Evolutionary conservation across 1,139 yeast species (phyloP).

Genomic region (Protomyces lactucae-debilis): DNA sequence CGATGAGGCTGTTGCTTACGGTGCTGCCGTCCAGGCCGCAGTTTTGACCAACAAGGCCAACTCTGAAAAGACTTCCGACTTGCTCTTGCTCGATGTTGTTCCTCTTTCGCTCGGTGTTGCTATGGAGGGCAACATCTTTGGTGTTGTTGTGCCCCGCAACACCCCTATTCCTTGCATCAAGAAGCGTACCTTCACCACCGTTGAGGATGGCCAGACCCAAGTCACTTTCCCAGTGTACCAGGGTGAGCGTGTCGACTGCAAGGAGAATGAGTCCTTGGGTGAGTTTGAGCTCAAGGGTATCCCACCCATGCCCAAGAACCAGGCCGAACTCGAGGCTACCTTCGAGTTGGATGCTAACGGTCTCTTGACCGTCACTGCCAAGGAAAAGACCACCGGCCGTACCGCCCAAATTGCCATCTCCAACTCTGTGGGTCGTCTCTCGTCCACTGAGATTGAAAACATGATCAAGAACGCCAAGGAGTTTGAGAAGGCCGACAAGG

Average conservation of each 20-base stretch:
- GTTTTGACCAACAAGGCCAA: conserved; percentile 97
- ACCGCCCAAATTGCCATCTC: conserved; percentile 99
- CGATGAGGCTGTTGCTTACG: conserved; percentile 98
- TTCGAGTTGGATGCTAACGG: conserved; percentile 99
- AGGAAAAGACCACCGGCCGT: conserved; percentile 98
- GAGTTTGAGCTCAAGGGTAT: conserved; percentile 98
- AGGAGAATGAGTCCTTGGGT: conserved; percentile 98
- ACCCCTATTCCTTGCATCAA: conserved; percentile 99
- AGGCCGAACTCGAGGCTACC: conserved; percentile 98
- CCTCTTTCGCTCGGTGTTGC: conserved; percentile 99
- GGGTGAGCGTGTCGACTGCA: conserved; percentile 99
- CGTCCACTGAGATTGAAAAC: conserved; percentile 96
- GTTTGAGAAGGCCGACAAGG: conserved; percentile 98
- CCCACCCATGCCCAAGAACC: conserved; percentile 99
- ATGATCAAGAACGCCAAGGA: conserved; percentile 98
- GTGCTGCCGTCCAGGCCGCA: conserved; percentile 99
- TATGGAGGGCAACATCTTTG: conserved; percentile 92
- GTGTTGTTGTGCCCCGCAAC: conserved; percentile 99
- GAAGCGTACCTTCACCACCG: conserved; percentile 99
- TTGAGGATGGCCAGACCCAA: conserved; percentile 98
- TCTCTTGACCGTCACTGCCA: conserved; percentile 99
- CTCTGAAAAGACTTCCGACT: conserved; percentile 94
- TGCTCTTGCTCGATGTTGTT: conserved; percentile 94
- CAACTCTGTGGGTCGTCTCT: conserved; percentile 98
- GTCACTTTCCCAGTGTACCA: conserved; percentile 99